These are phyloP conservation scores for Haematococcus lacustris DNA, from an alignment of 139 green algal species.

Conservation along the genomic window DNA sequence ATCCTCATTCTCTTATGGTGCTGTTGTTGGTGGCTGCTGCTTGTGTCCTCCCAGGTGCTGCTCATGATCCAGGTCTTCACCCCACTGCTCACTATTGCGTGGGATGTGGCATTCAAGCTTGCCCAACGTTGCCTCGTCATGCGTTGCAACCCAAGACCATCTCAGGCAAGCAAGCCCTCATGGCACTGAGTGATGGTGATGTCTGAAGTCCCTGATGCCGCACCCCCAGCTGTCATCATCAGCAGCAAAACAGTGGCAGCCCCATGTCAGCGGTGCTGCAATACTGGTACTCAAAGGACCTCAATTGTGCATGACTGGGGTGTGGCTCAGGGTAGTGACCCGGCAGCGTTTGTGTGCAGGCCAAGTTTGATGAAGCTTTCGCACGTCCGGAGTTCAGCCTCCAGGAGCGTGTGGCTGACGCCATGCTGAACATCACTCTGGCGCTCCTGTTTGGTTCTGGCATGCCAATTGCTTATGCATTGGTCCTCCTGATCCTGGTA, in stretches of 20 bases:
- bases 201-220: too few relatives aligned
- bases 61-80: constrained; percentile 10
- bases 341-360: constrained; percentile 9
- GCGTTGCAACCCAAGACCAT: constrained; percentile 15
- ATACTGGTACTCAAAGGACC: too few relatives aligned
- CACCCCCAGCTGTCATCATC: too few relatives aligned
- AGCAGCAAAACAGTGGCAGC: too few relatives aligned
- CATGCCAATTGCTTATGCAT: not conserved
- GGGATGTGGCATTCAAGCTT: not conserved
- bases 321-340: too few relatives aligned
- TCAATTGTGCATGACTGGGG: too few relatives aligned
- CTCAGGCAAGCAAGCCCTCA: constrained; percentile 17
- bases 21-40: too few relatives aligned
- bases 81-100: constrained; percentile 6
- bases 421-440: constrained; percentile 29
- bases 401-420: constrained; percentile 32
- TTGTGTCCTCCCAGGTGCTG: too few relatives aligned
- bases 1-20: too few relatives aligned
- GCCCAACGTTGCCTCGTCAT: constrained; percentile 13
- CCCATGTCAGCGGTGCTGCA: too few relatives aligned
- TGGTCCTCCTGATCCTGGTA: not conserved
- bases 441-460: constrained; percentile 10
- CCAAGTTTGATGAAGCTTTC: constrained; percentile 28
- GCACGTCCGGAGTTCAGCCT: constrained; percentile 25
- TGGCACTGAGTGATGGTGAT: too few relatives aligned